Percentiles rank a stretch among this genome's conserved stretches.
phyloP scores from a whole-genome alignment of 352 stramenopile species.

The Phytopythium vexans region DNA sequence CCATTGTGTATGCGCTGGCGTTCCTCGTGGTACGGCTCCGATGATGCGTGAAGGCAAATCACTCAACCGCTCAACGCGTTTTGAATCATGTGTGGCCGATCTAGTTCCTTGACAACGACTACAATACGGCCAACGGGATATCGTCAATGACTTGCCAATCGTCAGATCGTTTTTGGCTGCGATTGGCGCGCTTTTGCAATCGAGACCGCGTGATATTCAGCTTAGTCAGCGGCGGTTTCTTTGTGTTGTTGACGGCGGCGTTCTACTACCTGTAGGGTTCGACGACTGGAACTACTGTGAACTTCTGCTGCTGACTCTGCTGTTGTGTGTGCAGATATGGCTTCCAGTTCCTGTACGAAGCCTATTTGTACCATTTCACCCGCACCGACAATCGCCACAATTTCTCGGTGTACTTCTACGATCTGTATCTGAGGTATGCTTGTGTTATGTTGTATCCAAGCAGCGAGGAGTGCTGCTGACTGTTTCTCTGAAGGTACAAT shows the following conservation, averaged over 20 bases:
- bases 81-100: not conserved
- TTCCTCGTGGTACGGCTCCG: conserved; percentile 71
- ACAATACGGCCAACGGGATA: conserved; percentile 41
- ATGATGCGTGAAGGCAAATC: not conserved
- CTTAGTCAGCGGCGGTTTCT: conserved; percentile 80
- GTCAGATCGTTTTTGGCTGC: conserved; percentile 51
- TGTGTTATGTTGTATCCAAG: not conserved
- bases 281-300: not conserved
- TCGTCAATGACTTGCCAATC: conserved; percentile 44
- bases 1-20: conserved; percentile 95
- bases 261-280: conserved; percentile 81
- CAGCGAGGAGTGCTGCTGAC: no score
- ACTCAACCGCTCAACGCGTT: not conserved
- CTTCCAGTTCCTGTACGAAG: conserved; percentile 93
- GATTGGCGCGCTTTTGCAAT: conserved; percentile 51
- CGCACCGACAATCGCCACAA: conserved; percentile 99
- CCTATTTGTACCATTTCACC: conserved; percentile 98
- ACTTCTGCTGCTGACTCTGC: not conserved
- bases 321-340: conserved; percentile 65
- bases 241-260: conserved; percentile 75
- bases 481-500: conserved; percentile 51
- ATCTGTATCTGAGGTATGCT: conserved; percentile 93
- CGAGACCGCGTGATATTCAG: conserved; percentile 88
- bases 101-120: conserved; percentile 76
- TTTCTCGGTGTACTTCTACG: conserved; percentile 99